Conservation (phyloP, 805 yeast species). For the Candida endomychidarum region DNA sequence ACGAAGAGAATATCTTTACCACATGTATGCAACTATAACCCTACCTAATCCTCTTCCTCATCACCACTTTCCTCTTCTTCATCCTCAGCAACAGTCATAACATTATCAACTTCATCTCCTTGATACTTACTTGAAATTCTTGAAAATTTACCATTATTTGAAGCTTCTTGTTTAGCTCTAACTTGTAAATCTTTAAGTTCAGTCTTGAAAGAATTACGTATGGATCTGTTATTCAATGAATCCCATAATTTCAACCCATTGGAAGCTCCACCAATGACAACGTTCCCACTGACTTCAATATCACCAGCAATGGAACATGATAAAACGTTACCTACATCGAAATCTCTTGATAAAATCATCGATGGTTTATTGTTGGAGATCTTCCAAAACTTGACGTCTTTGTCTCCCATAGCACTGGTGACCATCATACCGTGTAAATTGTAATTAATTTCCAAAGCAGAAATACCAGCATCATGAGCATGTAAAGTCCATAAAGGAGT, state of each 20-base stretch:
- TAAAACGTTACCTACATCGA: conserved; percentile 91
- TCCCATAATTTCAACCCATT: conserved; percentile 93
- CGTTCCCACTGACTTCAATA: conserved; percentile 77
- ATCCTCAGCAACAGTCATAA: conserved; percentile 64
- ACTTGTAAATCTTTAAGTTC: conserved; percentile 56
- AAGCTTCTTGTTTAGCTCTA: conserved; percentile 58
- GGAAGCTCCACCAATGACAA: conserved; percentile 83
- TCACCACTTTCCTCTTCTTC: conserved; percentile 31
- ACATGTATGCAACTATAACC: not conserved
- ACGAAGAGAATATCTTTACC: no score
- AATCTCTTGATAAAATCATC: conserved; percentile 86
- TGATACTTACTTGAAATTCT: conserved; percentile 75
- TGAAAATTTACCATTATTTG: conserved; percentile 56
- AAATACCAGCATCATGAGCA: conserved; percentile 94
- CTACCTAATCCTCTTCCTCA: conserved; percentile 17
- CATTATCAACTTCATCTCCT: conserved; percentile 47
- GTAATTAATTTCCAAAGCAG: conserved; percentile 70
- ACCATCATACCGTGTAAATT: conserved; percentile 71
- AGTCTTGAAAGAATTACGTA: conserved; percentile 64
- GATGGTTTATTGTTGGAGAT: conserved; percentile 61
- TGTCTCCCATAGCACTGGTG: conserved; percentile 92
- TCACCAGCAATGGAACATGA: conserved; percentile 84
- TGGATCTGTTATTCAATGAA: conserved; percentile 75
- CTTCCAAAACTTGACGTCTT: conserved; percentile 85
- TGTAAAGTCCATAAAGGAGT: conserved; percentile 91